Percentiles rank a stretch among this genome's conserved stretches.
Conservation (phyloP, 106 monocot species). For the Apostasia shenzhenica region DNA sequence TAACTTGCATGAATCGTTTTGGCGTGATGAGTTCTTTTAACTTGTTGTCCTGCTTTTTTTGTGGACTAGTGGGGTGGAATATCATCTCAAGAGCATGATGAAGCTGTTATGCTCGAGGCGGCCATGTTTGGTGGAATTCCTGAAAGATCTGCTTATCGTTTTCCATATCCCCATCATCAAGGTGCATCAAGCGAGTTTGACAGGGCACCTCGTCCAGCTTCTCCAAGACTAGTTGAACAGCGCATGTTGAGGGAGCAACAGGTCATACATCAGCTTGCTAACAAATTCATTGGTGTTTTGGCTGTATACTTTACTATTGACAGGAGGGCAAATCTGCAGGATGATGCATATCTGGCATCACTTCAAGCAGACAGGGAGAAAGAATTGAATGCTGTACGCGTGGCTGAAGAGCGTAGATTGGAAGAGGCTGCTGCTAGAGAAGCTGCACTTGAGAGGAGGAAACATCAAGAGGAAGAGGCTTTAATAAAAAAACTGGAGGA, state of each 20-base stretch:
- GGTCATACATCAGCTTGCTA: conserved; percentile 34
- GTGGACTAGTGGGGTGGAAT: conserved; percentile 88
- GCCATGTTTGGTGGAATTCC: conserved; percentile 97
- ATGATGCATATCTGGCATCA: conserved; percentile 89
- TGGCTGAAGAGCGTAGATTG: conserved; percentile 44
- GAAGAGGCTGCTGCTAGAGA: conserved; percentile 66
- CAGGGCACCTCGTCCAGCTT: conserved; percentile 46
- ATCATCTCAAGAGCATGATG: conserved; percentile 92
- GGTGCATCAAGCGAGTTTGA: conserved; percentile 35
- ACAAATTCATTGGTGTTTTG: neutral
- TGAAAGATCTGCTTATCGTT: conserved; percentile 50
- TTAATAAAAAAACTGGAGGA: conserved; percentile 50
- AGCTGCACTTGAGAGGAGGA: conserved; percentile 51
- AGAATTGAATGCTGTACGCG: conserved; percentile 69
- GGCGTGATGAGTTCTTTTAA: neutral
- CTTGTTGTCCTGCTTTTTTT: neutral
- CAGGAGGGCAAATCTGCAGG: conserved; percentile 35
- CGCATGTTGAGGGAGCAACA: conserved; percentile 83
- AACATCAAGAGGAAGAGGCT: conserved; percentile 46
- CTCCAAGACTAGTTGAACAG: conserved; percentile 72
- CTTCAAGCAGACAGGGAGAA: conserved; percentile 90
- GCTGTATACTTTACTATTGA: neutral
- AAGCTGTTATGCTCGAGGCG: conserved; percentile 98
- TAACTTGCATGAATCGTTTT: neutral
- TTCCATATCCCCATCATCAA: conserved; percentile 26